Evolutionary conservation across 2,329 filamentous ascomycete species (phyloP).

Genomic region (Fusarium bactridioides): DNA sequence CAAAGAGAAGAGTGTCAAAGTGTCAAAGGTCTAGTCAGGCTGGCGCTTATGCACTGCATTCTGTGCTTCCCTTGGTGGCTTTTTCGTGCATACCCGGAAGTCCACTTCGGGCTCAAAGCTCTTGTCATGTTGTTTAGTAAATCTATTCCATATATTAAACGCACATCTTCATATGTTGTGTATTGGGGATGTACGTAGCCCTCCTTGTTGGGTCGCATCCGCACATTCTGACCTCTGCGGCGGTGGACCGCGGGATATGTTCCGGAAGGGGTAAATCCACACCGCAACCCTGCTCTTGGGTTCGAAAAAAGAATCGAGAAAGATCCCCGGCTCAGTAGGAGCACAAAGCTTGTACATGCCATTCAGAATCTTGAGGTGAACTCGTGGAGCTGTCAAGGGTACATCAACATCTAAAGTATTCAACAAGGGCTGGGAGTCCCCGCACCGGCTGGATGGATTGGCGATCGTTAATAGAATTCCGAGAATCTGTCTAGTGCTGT

Average conservation of each 20-base stretch:
- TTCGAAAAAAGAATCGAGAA: slow-evolving; percentile 34
- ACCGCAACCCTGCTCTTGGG: slow-evolving; percentile 12
- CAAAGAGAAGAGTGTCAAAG: slow-evolving; percentile 8
- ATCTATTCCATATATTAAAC: neutral
- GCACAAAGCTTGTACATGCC: slow-evolving; percentile 7
- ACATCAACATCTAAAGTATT: neutral
- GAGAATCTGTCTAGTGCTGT: slow-evolving; percentile 43
- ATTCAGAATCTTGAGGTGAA: slow-evolving; percentile 11
- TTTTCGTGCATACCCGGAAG: neutral
- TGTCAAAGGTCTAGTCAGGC: slow-evolving; percentile 16
- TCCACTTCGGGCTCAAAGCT: neutral
- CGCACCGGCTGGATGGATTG: slow-evolving; percentile 35
- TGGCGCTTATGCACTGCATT: slow-evolving; percentile 40
- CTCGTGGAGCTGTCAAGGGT: slow-evolving; percentile 23
- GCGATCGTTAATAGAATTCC: slow-evolving; percentile 37
- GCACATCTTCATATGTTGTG: neutral
- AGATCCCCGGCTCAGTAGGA: slow-evolving; percentile 16
- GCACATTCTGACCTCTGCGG: neutral
- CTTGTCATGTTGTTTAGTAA: neutral
- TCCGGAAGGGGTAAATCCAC: slow-evolving; percentile 12
- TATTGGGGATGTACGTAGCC: neutral
- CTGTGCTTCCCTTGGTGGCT: slow-evolving; percentile 2
- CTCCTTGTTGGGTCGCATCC: slow-evolving; percentile 4
- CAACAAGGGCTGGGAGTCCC: slow-evolving; percentile 26
- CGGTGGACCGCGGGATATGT: slow-evolving; percentile 16